Evolutionary conservation across 2,329 filamentous ascomycete genomes (phyloP).

Genomic region (Bipolaris bicolor): DNA sequence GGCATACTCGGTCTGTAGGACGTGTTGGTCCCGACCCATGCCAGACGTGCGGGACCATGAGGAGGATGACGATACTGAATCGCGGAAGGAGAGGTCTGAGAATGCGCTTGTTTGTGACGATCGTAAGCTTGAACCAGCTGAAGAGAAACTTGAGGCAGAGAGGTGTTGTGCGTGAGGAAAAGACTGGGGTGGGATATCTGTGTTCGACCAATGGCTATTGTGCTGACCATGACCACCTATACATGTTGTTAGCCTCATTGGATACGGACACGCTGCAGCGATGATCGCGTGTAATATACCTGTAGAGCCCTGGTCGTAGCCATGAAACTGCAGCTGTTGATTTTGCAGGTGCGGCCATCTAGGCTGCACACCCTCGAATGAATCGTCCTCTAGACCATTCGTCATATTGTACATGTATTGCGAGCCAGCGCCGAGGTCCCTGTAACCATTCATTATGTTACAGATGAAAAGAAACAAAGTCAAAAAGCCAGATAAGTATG

Average conservation of each 20-base stretch:
- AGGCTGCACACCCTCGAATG: neutral
- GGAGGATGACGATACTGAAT: slow-evolving; percentile 32
- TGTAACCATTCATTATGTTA: slow-evolving; percentile 18
- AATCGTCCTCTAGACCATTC: neutral
- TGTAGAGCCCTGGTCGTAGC: neutral
- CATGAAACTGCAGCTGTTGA: neutral
- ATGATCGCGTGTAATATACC: neutral
- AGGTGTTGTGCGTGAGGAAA: slow-evolving; percentile 20
- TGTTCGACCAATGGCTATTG: slow-evolving; percentile 14
- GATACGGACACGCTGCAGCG: too few relatives aligned
- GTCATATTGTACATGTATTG: slow-evolving; percentile 8
- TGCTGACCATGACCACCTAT: slow-evolving; percentile 20
- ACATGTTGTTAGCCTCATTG: neutral
- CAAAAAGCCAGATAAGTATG: neutral
- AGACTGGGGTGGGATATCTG: slow-evolving; percentile 10
- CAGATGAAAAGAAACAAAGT: neutral
- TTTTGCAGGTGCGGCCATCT: neutral
- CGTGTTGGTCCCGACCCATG: slow-evolving; percentile 16
- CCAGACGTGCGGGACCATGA: slow-evolving; percentile 32
- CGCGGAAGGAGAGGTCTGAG: slow-evolving; percentile 23
- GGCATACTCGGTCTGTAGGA: slow-evolving; percentile 18
- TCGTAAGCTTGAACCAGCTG: slow-evolving; percentile 21
- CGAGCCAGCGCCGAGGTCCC: slow-evolving; percentile 18
- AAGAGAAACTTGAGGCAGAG: slow-evolving; percentile 31
- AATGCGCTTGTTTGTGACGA: slow-evolving; percentile 27